phyloP scores from a whole-genome alignment of 805 yeast species.

The Danielozyma ontarioensis region DNA sequence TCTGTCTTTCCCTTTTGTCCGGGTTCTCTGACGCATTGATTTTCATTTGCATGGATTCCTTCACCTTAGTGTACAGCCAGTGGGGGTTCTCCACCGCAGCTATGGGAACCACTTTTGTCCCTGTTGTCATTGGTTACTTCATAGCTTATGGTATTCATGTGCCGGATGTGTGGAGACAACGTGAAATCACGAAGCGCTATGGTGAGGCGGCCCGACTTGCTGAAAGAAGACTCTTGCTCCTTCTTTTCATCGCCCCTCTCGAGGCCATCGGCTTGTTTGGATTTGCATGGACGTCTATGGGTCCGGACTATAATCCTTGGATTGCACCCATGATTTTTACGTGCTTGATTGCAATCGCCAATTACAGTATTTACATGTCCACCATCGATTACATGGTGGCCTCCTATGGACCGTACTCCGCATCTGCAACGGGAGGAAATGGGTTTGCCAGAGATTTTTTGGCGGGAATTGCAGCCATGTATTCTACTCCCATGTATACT shows the following conservation, averaged over 20 bases:
- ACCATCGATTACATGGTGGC: constrained; percentile 41
- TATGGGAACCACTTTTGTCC: constrained; percentile 28
- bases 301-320: constrained; percentile 35
- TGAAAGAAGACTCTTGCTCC: constrained; percentile 24
- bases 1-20: constrained; percentile 32
- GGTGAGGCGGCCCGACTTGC: constrained; percentile 23
- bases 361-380: constrained; percentile 38
- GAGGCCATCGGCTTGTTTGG: constrained; percentile 37
- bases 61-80: constrained; percentile 25
- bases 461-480: constrained; percentile 36
- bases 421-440: constrained; percentile 41
- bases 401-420: constrained; percentile 38
- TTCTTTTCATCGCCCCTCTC: constrained; percentile 33
- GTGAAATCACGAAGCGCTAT: constrained; percentile 12
- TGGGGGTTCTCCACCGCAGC: constrained; percentile 29
- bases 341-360: constrained; percentile 33
- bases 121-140: constrained; percentile 30
- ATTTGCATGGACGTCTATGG: constrained; percentile 39
- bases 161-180: constrained; percentile 29
- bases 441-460: constrained; percentile 38
- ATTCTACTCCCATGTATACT: constrained; percentile 31
- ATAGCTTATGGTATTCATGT: constrained; percentile 30
- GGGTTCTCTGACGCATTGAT: constrained; percentile 39
- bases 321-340: constrained; percentile 37
- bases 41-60: constrained; percentile 35